Conservation (phyloP, 2,329 filamentous ascomycete genomes). For the Colletotrichum tamarilloi region DNA sequence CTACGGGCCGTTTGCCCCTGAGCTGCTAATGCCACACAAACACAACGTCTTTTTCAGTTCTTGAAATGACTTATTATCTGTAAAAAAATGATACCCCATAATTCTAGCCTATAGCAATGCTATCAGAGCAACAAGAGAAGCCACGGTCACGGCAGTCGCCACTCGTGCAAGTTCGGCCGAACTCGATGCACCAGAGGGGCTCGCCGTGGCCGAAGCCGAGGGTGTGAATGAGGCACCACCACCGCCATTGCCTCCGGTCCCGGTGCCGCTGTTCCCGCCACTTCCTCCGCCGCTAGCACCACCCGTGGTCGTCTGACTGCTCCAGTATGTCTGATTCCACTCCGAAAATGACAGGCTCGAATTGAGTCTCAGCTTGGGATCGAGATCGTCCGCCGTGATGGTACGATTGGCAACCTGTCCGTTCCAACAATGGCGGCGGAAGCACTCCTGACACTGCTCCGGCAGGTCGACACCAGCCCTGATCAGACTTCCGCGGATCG, state of each 20-base stretch:
- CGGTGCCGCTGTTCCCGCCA: not conserved
- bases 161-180: not conserved
- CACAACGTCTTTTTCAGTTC: conserved; percentile 6
- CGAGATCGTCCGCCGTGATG: conserved; percentile 35
- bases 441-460: conserved; percentile 40
- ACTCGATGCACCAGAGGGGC: not conserved
- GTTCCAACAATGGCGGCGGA: conserved; percentile 42
- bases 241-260: not conserved
- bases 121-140: conserved; percentile 9
- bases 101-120: not conserved
- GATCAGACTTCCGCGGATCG: conserved; percentile 76
- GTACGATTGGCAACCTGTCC: conserved; percentile 31
- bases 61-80: not conserved
- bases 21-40: conserved; percentile 19
- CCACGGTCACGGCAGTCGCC: conserved; percentile 7
- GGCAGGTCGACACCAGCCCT: conserved; percentile 37
- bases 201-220: not conserved
- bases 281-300: not conserved
- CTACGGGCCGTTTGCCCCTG: conserved; percentile 13
- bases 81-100: not conserved
- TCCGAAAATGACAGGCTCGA: conserved; percentile 37
- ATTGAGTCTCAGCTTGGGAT: conserved; percentile 38
- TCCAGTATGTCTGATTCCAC: conserved; percentile 39
- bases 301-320: not conserved
- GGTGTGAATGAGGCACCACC: not conserved